A percentile compares a stretch with the other conserved stretches of the same genome.
phyloP scores from a whole-genome alignment of 164 flowering plant genomes.

The Amborella trichopoda region DNA sequence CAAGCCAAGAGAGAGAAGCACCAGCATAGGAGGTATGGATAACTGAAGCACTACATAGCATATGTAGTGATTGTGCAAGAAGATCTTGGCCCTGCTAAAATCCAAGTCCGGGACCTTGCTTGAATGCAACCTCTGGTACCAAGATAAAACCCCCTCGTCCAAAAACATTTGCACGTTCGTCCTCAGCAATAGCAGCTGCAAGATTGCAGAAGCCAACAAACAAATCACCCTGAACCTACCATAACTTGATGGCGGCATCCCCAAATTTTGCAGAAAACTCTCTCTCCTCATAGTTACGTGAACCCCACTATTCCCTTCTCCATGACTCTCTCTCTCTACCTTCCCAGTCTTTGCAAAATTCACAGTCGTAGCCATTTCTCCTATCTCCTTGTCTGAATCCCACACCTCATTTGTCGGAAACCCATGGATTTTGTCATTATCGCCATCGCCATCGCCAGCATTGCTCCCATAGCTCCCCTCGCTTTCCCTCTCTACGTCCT shows the following conservation, averaged over 20 bases:
- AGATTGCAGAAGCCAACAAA: slow-evolving; percentile 44
- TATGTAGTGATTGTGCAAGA: slow-evolving; percentile 78
- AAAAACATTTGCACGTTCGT: slow-evolving; percentile 73
- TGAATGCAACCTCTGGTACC: slow-evolving; percentile 93
- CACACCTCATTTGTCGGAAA: too few species aligned
- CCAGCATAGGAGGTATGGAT: slow-evolving; percentile 49
- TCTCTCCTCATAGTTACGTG: too few species aligned
- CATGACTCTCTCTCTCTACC: too few species aligned
- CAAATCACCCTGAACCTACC: slow-evolving; percentile 43
- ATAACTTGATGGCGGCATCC: slow-evolving; percentile 40
- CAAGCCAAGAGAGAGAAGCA: slow-evolving; percentile 59
- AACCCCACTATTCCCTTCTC: too few species aligned
- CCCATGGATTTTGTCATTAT: too few species aligned
- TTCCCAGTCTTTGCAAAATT: too few species aligned
- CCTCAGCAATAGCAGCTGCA: slow-evolving; percentile 52
- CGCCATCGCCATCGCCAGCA: too few species aligned
- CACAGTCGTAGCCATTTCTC: slow-evolving; percentile 43
- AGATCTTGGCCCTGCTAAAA: slow-evolving; percentile 87
- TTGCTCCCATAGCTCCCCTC: too few species aligned
- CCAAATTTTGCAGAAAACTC: too few species aligned
- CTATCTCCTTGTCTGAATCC: slow-evolving; percentile 14
- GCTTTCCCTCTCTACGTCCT: too few species aligned
- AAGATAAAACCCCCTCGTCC: slow-evolving; percentile 82
- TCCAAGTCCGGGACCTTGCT: slow-evolving; percentile 92
- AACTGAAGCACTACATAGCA: slow-evolving; percentile 70